These are phyloP conservation scores for Syzygium grande DNA, from an alignment of 345 rosid species.

Conservation along the genomic window DNA sequence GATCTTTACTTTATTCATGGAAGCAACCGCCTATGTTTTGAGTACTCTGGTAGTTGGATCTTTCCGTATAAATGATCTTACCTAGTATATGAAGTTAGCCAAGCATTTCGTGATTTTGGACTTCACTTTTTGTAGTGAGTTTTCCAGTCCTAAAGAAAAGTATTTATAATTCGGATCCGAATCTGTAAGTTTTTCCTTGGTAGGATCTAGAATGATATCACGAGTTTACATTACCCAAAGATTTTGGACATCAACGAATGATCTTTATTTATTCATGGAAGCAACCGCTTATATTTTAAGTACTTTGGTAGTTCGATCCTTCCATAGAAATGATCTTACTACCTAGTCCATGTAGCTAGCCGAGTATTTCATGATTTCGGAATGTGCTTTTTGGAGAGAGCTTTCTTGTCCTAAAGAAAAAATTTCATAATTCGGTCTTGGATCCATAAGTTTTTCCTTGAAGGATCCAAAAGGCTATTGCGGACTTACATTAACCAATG, in stretches of 20 bases:
- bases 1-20: not conserved
- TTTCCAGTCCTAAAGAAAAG: not conserved
- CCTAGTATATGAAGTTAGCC: not conserved
- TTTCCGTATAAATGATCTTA: not conserved
- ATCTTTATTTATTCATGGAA: not conserved
- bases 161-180: not conserved
- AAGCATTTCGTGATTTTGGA: not conserved
- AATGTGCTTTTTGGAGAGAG: not conserved
- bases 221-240: not conserved
- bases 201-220: not conserved
- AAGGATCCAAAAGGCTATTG: not conserved
- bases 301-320: too few species aligned
- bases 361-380: not conserved
- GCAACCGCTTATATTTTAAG: too few species aligned
- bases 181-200: not conserved
- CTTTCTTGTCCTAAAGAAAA: not conserved
- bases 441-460: not conserved
- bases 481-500: not conserved
- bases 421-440: not conserved
- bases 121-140: not conserved
- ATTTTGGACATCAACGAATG: not conserved
- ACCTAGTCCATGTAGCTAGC: not conserved
- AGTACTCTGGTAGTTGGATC: not conserved
- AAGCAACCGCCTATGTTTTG: not conserved
- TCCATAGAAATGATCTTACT: not conserved